Base-by-base conservation (phyloP, 768 basidiomycete species). In the Trametes maxima region DNA sequence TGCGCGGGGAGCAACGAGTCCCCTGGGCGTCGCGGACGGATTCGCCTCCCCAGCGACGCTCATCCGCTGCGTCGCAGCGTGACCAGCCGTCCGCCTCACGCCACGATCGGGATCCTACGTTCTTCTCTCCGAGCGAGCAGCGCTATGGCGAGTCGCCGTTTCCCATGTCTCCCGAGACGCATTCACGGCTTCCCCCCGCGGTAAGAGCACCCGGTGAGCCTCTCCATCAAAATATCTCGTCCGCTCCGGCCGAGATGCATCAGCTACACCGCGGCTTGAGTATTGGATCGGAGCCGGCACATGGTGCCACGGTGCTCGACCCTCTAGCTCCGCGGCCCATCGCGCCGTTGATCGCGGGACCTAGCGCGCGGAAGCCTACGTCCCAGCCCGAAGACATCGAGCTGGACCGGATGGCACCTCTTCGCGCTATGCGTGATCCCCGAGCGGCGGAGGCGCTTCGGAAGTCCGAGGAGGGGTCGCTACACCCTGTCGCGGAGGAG, bases 191-290 rank as follows among this genome's bases (percentile, higher is more conserved):
- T 14, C 68, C 74, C 1, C 60, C 67, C 46, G 62, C 71, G 65
- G 14, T 66, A 65, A n/a, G 24, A n/a, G 24, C 24, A 22, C 50
- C 37, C 16, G 19, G 46, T 36, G 42, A 39, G 5, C 12, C 6
- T 43, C 16, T 37, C 37, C 51, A 61, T 25, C 56, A 36, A 16
- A 36, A 51, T 13, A 39, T 47, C 22, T 36, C 45, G 52, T 82
- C 85, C 25, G 85, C 87, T 0, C 88, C 87, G 19, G 77, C 85
- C 5, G 78, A 80, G 55, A 69, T 86, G 8, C 78, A 78, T n/a
- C 67, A 73, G 12, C 70, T 67, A 0, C 77, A 77, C 54, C 71
- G 70, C 5, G 69, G 70, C 28, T 67, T 78, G 46, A 76, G 45
- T 70, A 17, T 63, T 51, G 28, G 64, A 67, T 19, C 76, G 69